Evolutionary conservation across 1,139 yeast species (phyloP), one percentile per base, ranked within the genome.

Genomic region (Scheffersomyces illinoinensis): DNA sequence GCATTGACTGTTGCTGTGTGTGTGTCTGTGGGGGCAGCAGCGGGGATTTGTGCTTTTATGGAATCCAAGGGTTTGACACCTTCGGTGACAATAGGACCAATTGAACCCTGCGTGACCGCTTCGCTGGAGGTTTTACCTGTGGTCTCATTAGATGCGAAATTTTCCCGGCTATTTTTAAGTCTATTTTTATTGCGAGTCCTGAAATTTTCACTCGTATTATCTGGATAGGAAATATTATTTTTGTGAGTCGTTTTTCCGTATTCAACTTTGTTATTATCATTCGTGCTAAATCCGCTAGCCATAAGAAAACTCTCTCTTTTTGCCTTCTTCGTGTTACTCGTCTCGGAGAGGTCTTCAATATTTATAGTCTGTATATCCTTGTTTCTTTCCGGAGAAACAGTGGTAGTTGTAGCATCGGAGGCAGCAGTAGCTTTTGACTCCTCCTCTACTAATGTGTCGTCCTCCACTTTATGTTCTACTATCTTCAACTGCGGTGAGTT

Each of bases 361-460:
- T 33, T 33, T 12, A 33, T 33, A 33, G 43, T 33, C 43, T 33
- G 43, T 33, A 12, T 33, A 4, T 33, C 43, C 43, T 33, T 33
- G 43, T 33, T 33, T 10, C 24, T 24, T 7, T 20, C 21, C 14
- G 21, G n/a, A 18, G 26, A 5, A 20, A 19, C 12, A 24, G 26
- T 24, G 26, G 14, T 48, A 20, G 51, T 20, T 20, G 50, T 20
- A 47, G 50, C 19, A 17, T 21, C 18, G 7, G 17, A 10, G 24
- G 26, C 6, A 19, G 24, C 56, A 7, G 56, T 59, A 20, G 58
- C 57, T 18, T 53, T 55, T 51, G 51, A 6, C 23, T 20, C 50
- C 14, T 61, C 62, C 49, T 70, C 75, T 23, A 70, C 69, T 52
- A 72, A 64, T 7, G 75, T 72, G 52, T 71, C 75, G 20, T 72